phyloP scores from a whole-genome alignment of 1,139 yeast species.

The Candida labiduridarum region DNA sequence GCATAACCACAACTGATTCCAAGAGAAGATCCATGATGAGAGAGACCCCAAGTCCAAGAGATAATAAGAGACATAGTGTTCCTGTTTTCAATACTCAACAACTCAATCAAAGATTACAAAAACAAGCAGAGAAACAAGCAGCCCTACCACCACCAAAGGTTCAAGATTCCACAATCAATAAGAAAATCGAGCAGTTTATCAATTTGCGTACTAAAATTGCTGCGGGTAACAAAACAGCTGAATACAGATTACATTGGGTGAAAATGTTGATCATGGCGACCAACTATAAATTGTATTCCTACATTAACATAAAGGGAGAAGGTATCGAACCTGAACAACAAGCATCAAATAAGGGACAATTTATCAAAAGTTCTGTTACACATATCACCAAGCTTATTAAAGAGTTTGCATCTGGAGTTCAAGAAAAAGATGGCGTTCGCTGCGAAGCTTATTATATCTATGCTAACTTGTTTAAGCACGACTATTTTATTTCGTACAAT shows the following conservation, averaged over 20 bases:
- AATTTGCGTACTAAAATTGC: constrained; percentile 41
- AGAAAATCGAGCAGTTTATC: constrained; percentile 39
- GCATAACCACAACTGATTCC: constrained; percentile 22
- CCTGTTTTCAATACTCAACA: constrained; percentile 6
- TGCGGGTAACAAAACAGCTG: constrained; percentile 46
- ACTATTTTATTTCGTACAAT: constrained; percentile 31
- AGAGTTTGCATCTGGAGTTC: constrained; percentile 33
- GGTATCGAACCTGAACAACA: constrained; percentile 35
- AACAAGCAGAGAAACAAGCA: constrained; percentile 1
- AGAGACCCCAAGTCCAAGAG: constrained; percentile 6
- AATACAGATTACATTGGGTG: constrained; percentile 47
- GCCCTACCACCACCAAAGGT: constrained; percentile 13
- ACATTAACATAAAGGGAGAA: constrained; percentile 50
- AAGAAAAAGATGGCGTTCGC: constrained; percentile 26
- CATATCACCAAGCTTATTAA: constrained; percentile 42
- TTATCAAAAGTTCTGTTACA: constrained; percentile 43
- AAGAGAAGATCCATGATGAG: constrained; percentile 24
- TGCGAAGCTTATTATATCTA: constrained; percentile 39
- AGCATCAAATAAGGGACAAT: constrained; percentile 35
- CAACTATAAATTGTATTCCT: constrained; percentile 42
- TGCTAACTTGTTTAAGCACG: constrained; percentile 44
- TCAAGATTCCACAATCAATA: constrained; percentile 27
- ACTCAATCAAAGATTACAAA: constrained; percentile 7
- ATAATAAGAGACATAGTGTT: constrained; percentile 2
- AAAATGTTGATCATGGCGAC: constrained; percentile 47